Conservation (phyloP, 768 basidiomycete species). For the Lepiota brunneoincarnata region DNA sequence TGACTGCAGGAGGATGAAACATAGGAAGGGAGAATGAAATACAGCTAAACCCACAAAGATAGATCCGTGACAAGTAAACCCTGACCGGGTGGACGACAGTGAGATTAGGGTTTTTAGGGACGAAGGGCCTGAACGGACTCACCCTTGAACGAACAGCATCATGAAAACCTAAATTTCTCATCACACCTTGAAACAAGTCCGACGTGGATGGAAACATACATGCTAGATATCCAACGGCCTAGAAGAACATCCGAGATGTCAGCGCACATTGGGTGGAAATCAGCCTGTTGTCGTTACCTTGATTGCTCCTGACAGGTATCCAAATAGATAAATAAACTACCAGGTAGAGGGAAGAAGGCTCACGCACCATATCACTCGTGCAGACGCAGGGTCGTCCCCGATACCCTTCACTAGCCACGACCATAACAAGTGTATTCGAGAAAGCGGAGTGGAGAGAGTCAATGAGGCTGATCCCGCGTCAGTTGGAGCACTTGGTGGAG, state of each 20-base stretch:
- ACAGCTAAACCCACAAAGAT: constrained; percentile 2
- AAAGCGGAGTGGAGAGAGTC: constrained; percentile 11
- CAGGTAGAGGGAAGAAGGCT: background rate
- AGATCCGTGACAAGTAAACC: constrained; percentile 8
- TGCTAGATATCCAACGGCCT: constrained; percentile 10
- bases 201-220: background rate
- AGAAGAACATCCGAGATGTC: background rate
- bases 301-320: constrained; percentile 4
- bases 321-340: background rate
- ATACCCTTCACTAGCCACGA: constrained; percentile 8
- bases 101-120: background rate
- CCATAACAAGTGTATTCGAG: constrained; percentile 12
- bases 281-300: background rate
- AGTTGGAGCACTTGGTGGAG: background rate
- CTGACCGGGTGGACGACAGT: background rate
- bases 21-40: background rate
- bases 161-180: constrained; percentile 2
- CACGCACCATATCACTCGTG: constrained; percentile 9
- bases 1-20: background rate
- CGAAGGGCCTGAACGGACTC: background rate
- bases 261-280: background rate
- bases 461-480: background rate
- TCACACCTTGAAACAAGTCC: background rate
- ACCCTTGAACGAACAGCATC: constrained; percentile 11
- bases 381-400: background rate